These are phyloP conservation scores for Fusarium heterosporum DNA, from an alignment of 2,329 filamentous ascomycete genomes.

Conservation along the genomic window DNA sequence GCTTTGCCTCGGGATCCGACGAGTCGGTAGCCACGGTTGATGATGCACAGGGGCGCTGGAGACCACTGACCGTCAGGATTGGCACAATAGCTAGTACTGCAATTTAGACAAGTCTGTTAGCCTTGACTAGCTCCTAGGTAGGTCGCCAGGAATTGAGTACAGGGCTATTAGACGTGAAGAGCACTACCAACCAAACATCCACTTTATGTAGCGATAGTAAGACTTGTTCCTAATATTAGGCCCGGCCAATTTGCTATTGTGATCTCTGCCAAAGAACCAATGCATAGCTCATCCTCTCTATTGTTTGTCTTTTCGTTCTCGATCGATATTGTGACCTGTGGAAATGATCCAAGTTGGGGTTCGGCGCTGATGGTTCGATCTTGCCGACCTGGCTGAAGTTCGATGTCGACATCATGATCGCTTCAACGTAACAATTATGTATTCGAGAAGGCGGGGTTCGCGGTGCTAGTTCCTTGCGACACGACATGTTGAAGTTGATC, in stretches of 20 bases:
- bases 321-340: too few species aligned
- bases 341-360: neutral
- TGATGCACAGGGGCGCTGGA: too few species aligned
- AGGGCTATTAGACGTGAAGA: neutral
- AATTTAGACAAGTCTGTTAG: too few species aligned
- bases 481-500: neutral
- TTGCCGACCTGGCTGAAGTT: neutral
- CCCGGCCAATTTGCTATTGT: neutral
- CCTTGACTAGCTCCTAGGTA: too few species aligned
- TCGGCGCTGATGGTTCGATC: neutral
- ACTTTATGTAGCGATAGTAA: neutral
- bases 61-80: too few species aligned
- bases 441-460: neutral
- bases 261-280: neutral
- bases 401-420: neutral
- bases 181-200: neutral
- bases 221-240: too few species aligned
- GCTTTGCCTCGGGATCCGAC: too few species aligned
- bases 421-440: neutral
- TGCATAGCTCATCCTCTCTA: neutral
- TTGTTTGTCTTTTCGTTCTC: neutral
- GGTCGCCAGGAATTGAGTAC: neutral
- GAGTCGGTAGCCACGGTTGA: too few species aligned
- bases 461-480: neutral
- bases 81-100: too few species aligned